Base-by-base conservation (phyloP, 768 basidiomycete genomes). In the Tephrocybe sp. region DNA sequence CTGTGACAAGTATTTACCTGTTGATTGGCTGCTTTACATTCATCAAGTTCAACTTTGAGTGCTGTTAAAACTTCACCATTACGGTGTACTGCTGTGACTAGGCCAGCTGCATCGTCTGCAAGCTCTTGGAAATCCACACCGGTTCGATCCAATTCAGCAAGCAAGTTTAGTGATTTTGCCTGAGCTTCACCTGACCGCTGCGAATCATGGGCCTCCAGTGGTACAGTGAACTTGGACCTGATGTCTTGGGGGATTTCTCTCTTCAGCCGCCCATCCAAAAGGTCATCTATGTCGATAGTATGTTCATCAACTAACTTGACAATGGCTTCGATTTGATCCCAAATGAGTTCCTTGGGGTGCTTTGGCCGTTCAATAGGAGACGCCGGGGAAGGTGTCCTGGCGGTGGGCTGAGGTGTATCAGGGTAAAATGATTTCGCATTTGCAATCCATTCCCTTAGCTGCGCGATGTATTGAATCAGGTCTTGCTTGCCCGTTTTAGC, bases 381-480 rank as follows among this genome's bases (percentile, higher is more conserved):
- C 12, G 15, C 34, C 24, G 42, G 41, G 16, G 18, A 24, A 40
- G 24, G 29, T 18, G 27, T 13, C 15, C 44, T 10, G 12, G 37
- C n/a, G n/a, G n/a, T n/a, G 11, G 44, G 38, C 7, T 16, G 37
- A 4, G 47, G 40, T 15, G 22, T 44, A 19, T 50, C 16, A 5
- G 41, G 45, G 22, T 42, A 39, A 22, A 56, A 50, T 1, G 62
- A 27, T 29, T 63, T 31, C 16, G 66, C 48, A 9, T 56, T 57
- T 45, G 58, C 49, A 37, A 70, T 61, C 71, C 71, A 72, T 22
- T 59, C 57, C 37, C 57, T 57, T 8, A 72, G 42, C 47, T 69
- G 64, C 13, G 45, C 54, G 5, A 57, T 63, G 46, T 71, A 71
- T 37, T 42, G 31, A 39, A 55, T 42, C 22, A 71, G 41, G 10